Evolutionary conservation across 495 filamentous ascomycete species (phyloP).

Genomic region (Aspergillus nanangensis): DNA sequence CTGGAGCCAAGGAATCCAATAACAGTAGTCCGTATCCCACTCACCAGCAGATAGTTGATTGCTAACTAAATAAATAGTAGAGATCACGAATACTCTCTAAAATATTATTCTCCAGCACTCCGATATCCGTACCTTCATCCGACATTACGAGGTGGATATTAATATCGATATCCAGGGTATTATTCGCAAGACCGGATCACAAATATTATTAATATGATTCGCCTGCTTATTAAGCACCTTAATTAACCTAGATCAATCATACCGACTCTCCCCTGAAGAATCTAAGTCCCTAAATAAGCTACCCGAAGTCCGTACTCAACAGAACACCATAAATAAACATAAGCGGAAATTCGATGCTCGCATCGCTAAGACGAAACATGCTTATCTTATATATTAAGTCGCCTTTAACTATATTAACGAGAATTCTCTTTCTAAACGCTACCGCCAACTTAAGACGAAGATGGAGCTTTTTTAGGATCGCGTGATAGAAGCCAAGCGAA

Average conservation of each 20-base stretch:
- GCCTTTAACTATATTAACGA: background rate
- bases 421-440: background rate
- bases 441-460: background rate
- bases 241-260: constrained; percentile 28
- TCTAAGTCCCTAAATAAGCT: constrained; percentile 18
- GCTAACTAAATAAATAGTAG: constrained; percentile 14
- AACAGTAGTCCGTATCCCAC: constrained; percentile 16
- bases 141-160: constrained; percentile 26
- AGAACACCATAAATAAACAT: constrained; percentile 8
- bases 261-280: constrained; percentile 10
- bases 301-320: constrained; percentile 5
- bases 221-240: constrained; percentile 27
- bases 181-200: constrained; percentile 16
- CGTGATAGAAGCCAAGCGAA: constrained; percentile 3
- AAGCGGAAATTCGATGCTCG: constrained; percentile 4
- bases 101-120: constrained; percentile 29
- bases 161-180: constrained; percentile 22
- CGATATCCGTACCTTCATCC: constrained; percentile 23
- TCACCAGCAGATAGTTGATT: background rate
- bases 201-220: constrained; percentile 15
- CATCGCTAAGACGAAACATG: background rate
- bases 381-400: background rate
- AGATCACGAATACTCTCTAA: constrained; percentile 27
- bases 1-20: constrained; percentile 19
- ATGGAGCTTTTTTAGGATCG: background rate